These are phyloP conservation scores for Allium fistulosum DNA, from an alignment of 106 monocot species.

Conservation along the genomic window DNA sequence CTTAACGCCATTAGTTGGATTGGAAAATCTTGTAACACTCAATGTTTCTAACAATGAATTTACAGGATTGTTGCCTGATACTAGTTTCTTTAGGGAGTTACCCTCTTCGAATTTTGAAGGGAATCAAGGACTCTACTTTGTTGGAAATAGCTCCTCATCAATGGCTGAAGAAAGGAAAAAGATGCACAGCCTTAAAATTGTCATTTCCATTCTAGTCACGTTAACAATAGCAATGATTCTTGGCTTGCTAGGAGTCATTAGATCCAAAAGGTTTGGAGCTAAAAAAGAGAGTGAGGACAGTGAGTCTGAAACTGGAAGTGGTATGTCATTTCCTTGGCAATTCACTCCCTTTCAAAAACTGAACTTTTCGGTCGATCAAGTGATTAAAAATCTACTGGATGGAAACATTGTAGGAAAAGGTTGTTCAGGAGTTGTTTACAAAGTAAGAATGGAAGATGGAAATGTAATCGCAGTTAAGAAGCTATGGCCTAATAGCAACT, in stretches of 20 bases:
- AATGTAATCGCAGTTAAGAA: constrained; percentile 91
- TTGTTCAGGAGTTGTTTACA: constrained; percentile 81
- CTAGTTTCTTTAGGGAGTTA: constrained; percentile 78
- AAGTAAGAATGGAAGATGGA: constrained; percentile 55
- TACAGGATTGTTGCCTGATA: constrained; percentile 81
- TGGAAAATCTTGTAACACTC: constrained; percentile 70
- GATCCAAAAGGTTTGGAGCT: constrained; percentile 33
- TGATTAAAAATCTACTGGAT: constrained; percentile 61
- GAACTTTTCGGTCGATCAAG: constrained; percentile 61
- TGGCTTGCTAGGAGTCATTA: constrained; percentile 49
- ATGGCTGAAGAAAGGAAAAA: constrained; percentile 16
- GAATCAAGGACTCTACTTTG: constrained; percentile 65
- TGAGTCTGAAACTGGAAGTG: constrained; percentile 35
- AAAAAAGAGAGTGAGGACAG: constrained; percentile 16
- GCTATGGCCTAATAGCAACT: constrained; percentile 47
- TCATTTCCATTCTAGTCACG: constrained; percentile 60
- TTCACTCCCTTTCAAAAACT: constrained; percentile 94
- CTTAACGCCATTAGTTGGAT: constrained; percentile 49
- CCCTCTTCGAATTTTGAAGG: constrained; percentile 50
- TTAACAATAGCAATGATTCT: constrained; percentile 64
- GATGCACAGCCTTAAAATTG: constrained; percentile 51
- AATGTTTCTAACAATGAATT: constrained; percentile 91
- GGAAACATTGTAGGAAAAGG: constrained; percentile 85
- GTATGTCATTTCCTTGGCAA: constrained; percentile 83
- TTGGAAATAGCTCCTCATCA: constrained; percentile 44